phyloP scores from a whole-genome alignment of 805 yeast species.

The Lipomyces sp. region DNA sequence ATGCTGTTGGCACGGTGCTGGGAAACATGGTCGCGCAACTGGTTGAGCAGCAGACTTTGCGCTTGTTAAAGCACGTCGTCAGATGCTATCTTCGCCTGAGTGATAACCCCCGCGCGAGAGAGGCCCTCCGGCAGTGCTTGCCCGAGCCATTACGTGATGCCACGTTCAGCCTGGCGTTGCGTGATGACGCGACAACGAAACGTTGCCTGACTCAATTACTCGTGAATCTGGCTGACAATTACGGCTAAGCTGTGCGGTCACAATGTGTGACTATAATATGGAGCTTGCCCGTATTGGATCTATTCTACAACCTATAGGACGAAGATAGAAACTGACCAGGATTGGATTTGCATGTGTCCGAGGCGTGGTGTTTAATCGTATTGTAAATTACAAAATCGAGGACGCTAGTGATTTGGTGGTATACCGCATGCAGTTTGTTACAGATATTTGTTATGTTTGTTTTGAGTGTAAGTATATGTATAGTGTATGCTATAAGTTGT shows the following conservation, averaged over 20 bases:
- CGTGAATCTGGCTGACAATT: constrained; percentile 59
- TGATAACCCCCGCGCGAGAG: constrained; percentile 89
- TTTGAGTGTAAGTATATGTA: too few species aligned
- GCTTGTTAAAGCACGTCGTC: constrained; percentile 89
- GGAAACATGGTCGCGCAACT: constrained; percentile 88
- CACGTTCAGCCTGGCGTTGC: constrained; percentile 75
- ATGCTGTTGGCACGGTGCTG: constrained; percentile 88
- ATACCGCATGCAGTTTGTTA: too few species aligned
- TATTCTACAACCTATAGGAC: background rate
- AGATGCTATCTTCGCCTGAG: constrained; percentile 89
- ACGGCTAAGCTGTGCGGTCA: constrained; percentile 15
- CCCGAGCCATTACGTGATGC: constrained; percentile 90
- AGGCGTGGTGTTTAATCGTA: too few species aligned
- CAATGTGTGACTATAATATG: background rate
- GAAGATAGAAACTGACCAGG: background rate
- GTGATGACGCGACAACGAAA: constrained; percentile 87
- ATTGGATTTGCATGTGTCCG: background rate
- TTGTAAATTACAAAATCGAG: too few species aligned
- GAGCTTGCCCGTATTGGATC: background rate
- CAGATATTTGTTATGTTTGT: too few species aligned
- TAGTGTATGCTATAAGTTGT: too few species aligned
- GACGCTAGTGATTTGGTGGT: too few species aligned
- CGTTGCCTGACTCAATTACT: constrained; percentile 84
- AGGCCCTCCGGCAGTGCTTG: constrained; percentile 76
- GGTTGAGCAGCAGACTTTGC: constrained; percentile 73